Base-by-base conservation (phyloP, 2,329 filamentous ascomycete species). In the Colletotrichum incanum region DNA sequence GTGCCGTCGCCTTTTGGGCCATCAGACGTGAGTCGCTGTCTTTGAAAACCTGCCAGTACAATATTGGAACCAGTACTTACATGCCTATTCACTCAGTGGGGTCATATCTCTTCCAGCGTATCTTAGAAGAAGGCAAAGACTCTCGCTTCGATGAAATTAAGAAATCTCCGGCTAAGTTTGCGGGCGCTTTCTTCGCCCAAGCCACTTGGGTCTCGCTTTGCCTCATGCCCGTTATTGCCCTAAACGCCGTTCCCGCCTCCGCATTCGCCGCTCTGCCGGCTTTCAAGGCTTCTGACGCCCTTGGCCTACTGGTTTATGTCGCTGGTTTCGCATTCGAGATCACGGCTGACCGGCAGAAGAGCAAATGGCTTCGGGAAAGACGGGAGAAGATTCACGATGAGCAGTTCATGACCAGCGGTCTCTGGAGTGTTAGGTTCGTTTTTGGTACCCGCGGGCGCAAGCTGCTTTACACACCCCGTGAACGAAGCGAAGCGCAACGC, bases 181-280 rank as follows among this genome's bases (percentile, higher is more conserved):
- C 78, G 3, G 77, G 55, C 55, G 81, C 82, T 18, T 87, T 82
- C 73, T 73, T 82, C 63, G 88, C 87, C 4, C 92, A 93, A 80
- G 91, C 91, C 8, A 86, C 87, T 0, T 93, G 91, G 92, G 90
- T 93, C 2, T 89, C 89, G 2, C 83, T 93, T n/a, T 91, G 89
- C 78, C 83, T 92, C 5, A 84, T 92, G 75, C 92, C 92, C 14
- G 87, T 93, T 11, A 82, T 93, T 7, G 87, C 90, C 2, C 77
- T 93, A 66, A 93, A 93, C 79, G 83, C 89, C 8, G 85, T 92
- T 7, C 90, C 91, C 0, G 83, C 87, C 1, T 82, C 85, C 2
- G 84, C 85, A 0, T 81, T 92, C 1, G 83, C 86, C 4, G 82
- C 85, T 1, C 78, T 91, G 1, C 86, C 87, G 0, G 73, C 79